Percentiles rank a stretch among this genome's conserved stretches.
These are phyloP conservation scores for Carallia pectinifolia DNA, from an alignment of 345 rosid genomes.

Conservation along the genomic window DNA sequence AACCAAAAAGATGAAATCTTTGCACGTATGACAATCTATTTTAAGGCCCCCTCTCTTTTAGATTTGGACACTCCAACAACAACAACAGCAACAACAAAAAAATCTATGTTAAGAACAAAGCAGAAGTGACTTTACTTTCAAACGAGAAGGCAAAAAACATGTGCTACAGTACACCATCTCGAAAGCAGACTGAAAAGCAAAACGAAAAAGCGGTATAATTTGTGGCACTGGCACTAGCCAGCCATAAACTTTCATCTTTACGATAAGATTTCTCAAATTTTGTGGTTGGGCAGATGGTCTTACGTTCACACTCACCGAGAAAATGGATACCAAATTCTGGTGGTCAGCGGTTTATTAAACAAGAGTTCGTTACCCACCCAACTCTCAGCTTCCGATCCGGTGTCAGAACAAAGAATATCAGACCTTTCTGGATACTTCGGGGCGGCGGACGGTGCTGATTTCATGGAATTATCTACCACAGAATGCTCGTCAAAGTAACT, in stretches of 20 bases:
- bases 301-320: neutral
- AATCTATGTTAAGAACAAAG: too few species aligned
- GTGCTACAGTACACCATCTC: too few species aligned
- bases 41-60: too few species aligned
- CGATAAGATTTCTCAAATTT: neutral
- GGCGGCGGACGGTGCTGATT: neutral
- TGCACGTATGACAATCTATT: too few species aligned
- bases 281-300: neutral
- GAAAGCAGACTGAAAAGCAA: neutral
- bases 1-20: too few species aligned
- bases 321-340: neutral
- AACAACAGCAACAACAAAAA: too few species aligned
- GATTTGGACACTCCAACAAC: too few species aligned
- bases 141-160: too few species aligned
- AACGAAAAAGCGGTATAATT: neutral
- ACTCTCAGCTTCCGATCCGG: neutral
- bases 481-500: neutral
- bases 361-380: neutral
- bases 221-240: neutral
- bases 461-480: neutral
- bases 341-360: conserved; percentile 6
- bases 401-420: neutral
- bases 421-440: neutral
- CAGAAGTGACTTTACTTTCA: too few species aligned
- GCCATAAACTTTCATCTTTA: too few species aligned